A percentile compares a stretch with the other conserved stretches of the same genome.
Conservation (phyloP, 768 basidiomycete genomes). For the Phanerodontia chrysosporium region DNA sequence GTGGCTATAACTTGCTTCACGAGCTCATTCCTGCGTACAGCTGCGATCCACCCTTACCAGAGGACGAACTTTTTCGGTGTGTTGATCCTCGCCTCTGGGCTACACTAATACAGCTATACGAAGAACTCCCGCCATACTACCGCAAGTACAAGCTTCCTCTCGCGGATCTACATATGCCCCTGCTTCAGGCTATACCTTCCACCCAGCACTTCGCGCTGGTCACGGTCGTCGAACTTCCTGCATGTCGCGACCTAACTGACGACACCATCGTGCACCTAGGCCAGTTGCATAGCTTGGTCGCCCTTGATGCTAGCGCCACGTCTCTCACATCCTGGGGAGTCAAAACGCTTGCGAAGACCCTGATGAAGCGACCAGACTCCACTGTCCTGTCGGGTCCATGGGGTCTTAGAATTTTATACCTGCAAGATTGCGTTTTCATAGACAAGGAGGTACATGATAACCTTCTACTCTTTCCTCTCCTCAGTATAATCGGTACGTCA, state of each 20-base stretch:
- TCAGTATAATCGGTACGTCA: conserved; percentile 56
- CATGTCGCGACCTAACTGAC: conserved; percentile 56
- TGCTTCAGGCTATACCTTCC: conserved; percentile 53
- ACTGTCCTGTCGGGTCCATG: conserved; percentile 40
- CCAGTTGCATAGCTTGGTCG: conserved; percentile 49
- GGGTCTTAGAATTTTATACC: conserved; percentile 53
- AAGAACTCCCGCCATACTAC: conserved; percentile 43
- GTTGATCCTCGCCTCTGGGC: conserved; percentile 63
- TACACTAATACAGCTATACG: conserved; percentile 54
- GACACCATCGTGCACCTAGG: conserved; percentile 46
- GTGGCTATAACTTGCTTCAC: conserved; percentile 31
- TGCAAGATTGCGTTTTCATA: conserved; percentile 50
- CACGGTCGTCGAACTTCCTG: conserved; percentile 57
- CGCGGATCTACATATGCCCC: conserved; percentile 46
- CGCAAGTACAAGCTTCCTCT: conserved; percentile 45
- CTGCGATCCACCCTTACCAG: background rate
- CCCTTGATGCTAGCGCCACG: conserved; percentile 62
- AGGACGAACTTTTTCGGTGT: conserved; percentile 14
- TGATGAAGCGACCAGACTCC: conserved; percentile 28
- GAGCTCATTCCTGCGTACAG: conserved; percentile 33
- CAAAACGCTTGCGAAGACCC: conserved; percentile 48
- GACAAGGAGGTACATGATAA: conserved; percentile 36
- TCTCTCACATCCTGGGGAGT: conserved; percentile 49
- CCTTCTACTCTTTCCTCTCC: conserved; percentile 49
- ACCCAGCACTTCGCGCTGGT: conserved; percentile 58